Evolutionary conservation across 2,329 filamentous ascomycete genomes (phyloP), one percentile per base, ranked within the genome.

Genomic region (Drechslera avenae): DNA sequence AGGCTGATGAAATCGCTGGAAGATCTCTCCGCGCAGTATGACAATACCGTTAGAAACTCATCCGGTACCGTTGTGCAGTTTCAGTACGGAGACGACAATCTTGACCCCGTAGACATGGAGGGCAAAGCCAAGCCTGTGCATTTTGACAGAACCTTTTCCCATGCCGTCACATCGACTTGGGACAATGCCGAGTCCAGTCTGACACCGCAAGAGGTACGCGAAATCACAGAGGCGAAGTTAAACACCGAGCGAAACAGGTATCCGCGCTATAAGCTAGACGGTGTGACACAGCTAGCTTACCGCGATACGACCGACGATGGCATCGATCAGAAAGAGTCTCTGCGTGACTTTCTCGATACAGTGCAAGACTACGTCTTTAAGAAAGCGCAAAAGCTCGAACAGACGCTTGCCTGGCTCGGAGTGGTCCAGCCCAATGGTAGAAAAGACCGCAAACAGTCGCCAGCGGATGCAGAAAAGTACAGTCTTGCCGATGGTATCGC

Each of bases 41-140:
- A 99, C 66, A 85, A 95, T 65, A 99, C 94, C 0, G 93, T 99
- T 0, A 86, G 94, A 49, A 97, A 93, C 21, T 97, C 92, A 0
- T 88, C 87, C 2, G 89, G 89, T 6, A 87, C 86, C 26, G 88
- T 99, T 54, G 91, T 99, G 2, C 94, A 99, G 71, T 97, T 99
- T 76, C 91, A 96, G 68, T 99, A 96, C 65, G 94, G 94, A 71
- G 94, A 94, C 26, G 94, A 99, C 68, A 92, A 93, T 57, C 80
- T 99, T 26, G 94, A 99, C 72, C 94, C 94, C 1, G 89, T 97
- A 16, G 92, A 97, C 69, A 99, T 99, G 93, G 94, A 99, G 73
- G 94, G 91, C 35, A 87, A 88, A 56, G 93, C 91, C 6, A 90
- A 90, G 63, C 94, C 94, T 4, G 94, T 99, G 42, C 84, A 97